These are phyloP conservation scores for Leucogyrophana mollusca DNA, from an alignment of 768 basidiomycete species.

Conservation along the genomic window DNA sequence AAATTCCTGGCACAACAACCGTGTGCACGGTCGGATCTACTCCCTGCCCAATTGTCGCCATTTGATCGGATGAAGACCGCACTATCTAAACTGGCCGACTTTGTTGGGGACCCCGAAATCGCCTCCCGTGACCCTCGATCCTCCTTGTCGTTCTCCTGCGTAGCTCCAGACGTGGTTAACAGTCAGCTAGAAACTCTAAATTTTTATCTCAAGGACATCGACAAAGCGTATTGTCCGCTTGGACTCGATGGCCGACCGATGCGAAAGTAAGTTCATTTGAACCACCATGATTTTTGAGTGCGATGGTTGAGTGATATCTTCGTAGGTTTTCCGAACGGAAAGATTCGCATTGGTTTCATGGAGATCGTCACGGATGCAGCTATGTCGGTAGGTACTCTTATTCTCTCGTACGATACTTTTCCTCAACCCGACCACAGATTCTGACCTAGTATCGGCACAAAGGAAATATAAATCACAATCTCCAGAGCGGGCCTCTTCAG, in stretches of 20 bases:
- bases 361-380: slow-evolving; percentile 54
- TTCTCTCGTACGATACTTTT: slow-evolving; percentile 3
- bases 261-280: slow-evolving; percentile 48
- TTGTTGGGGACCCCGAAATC: slow-evolving; percentile 46
- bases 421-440: slow-evolving; percentile 17
- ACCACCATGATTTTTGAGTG: neutral
- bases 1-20: slow-evolving; percentile 63
- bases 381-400: slow-evolving; percentile 43
- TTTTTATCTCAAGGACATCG: slow-evolving; percentile 44
- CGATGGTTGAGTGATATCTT: slow-evolving; percentile 3
- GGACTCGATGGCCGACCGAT: slow-evolving; percentile 56
- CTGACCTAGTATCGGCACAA: slow-evolving; percentile 17
- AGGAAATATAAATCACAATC: slow-evolving; percentile 14
- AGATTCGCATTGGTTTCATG: slow-evolving; percentile 62
- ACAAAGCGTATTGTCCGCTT: slow-evolving; percentile 54
- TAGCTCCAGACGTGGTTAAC: slow-evolving; percentile 49
- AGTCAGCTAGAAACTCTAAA: slow-evolving; percentile 50
- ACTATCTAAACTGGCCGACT: slow-evolving; percentile 48
- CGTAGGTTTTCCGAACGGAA: slow-evolving; percentile 60
- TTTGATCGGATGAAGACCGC: slow-evolving; percentile 56
- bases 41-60: slow-evolving; percentile 31
- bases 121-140: slow-evolving; percentile 54
- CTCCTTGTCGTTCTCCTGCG: slow-evolving; percentile 66
- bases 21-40: slow-evolving; percentile 46
- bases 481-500: slow-evolving; percentile 25